These are phyloP conservation scores for Trebouxia sp. DNA, from an alignment of 139 green algal species.

Conservation along the genomic window DNA sequence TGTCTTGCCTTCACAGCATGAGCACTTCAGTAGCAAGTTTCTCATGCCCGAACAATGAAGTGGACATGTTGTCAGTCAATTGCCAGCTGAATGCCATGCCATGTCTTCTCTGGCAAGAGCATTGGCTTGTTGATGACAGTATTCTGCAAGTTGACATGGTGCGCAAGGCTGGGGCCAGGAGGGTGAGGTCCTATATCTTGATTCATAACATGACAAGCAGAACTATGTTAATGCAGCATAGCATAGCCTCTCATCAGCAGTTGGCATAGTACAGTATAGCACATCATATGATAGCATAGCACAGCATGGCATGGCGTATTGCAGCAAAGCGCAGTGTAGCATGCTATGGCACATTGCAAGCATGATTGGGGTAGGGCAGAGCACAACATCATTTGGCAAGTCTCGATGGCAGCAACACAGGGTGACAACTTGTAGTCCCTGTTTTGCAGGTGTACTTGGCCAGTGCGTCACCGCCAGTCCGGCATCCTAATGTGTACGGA, in stretches of 20 bases:
- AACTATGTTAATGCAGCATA: too few species aligned
- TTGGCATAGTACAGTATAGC: not conserved
- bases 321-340: too few species aligned
- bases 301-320: too few species aligned
- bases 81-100: constrained; percentile 98
- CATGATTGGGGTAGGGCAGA: too few species aligned
- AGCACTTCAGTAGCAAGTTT: too few species aligned
- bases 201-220: not conserved
- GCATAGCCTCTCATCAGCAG: too few species aligned
- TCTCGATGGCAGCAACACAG: too few species aligned
- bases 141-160: constrained; percentile 99
- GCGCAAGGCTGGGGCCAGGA: constrained; percentile 82
- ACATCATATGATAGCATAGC: too few species aligned
- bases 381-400: too few species aligned
- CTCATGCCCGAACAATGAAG: constrained; percentile 97
- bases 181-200: constrained; percentile 46
- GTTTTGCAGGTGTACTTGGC: constrained; percentile 90
- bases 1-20: too few species aligned
- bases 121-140: constrained; percentile 98
- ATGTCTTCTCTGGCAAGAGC: constrained; percentile 86
- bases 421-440: too few species aligned
- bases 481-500: constrained; percentile 98
- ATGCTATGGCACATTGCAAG: too few species aligned
- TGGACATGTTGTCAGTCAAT: constrained; percentile 89
- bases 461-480: constrained; percentile 88